Base-by-base conservation (phyloP, 1,284 basidiomycete genomes). In the Trichosporon coremiiforme region DNA sequence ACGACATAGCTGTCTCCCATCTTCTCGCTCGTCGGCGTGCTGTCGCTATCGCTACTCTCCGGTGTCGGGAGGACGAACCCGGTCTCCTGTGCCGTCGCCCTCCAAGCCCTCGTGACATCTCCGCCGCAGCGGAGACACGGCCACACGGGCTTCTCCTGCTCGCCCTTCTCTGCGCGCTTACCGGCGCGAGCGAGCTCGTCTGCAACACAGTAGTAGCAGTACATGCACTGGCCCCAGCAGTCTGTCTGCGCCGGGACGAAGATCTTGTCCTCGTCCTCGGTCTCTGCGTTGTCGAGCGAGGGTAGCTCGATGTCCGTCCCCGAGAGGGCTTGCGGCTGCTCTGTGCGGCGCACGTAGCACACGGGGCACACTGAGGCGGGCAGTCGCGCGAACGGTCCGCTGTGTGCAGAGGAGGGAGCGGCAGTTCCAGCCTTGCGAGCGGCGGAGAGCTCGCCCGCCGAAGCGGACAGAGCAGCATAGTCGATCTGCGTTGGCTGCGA, bases 141-240 rank as follows among this genome's bases (percentile, higher is more conserved):
- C 94, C 94, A 95, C 62, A 66, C 65, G 65, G 62, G 63, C 33
- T 66, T 68, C 15, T 65, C 64, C 2, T 57, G 53, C 20, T 64
- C 69, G 63, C 41, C 55, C 12, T 60, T 25, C 62, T 68, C 67
- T 20, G 75, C 73, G 53, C 75, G 69, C 70, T 74, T 75, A 75
- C 92, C 86, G 6, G 66, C 64, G 33, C 63, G 68, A 4, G 72
- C 72, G 85, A 96, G 88, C 69, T 89, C 89, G 76, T 92, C 91
- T 12, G 91, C 88, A 36, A 95, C 86, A 81, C 94, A 96, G 76
- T 90, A 89, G 81, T 95, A 96, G 82, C 94, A 95, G 83, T 93
- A 96, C 10, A 87, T 81, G 80, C 95, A 92, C 13, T 89, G 90
- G 73, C 92, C 87, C 74, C 75, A 76, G 68, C 83, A 84, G 71